Evolutionary conservation across 2,329 filamentous ascomycete species (phyloP).

Genomic region (Davidsoniella eucalypti): DNA sequence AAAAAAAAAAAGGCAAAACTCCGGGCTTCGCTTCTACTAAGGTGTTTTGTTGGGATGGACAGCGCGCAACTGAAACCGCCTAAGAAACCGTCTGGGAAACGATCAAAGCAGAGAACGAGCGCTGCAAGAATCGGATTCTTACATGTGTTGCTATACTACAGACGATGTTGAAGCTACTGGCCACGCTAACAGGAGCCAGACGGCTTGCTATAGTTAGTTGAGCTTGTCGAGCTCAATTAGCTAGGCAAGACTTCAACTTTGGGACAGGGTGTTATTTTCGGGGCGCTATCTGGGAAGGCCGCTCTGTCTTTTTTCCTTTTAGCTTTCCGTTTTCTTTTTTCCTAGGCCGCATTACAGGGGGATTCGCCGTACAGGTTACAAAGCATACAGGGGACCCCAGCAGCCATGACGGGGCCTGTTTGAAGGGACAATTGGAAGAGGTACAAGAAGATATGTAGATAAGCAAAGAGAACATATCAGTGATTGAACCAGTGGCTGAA

Average conservation of each 20-base stretch:
- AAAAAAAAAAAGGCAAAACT: no score
- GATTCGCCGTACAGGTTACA: background rate
- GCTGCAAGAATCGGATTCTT: no score
- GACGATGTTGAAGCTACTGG: no score
- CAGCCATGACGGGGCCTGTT: no score
- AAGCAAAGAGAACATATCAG: background rate
- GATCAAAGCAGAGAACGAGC: no score
- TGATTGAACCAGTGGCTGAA: background rate
- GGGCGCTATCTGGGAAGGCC: background rate
- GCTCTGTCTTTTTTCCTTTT: background rate
- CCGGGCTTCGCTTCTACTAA: no score
- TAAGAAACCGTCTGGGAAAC: background rate
- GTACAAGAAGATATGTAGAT: background rate
- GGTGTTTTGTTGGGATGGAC: no score
- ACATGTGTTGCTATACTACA: no score
- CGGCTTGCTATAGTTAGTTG: no score
- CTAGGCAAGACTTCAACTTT: background rate
- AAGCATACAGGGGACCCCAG: background rate
- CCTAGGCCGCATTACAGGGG: background rate
- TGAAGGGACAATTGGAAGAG: background rate
- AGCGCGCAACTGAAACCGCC: background rate
- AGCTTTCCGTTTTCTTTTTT: no score
- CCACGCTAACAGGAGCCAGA: no score
- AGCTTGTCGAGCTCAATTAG: no score
- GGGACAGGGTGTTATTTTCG: slow-evolving; percentile 10